A percentile compares a stretch with the other conserved stretches of the same genome.
Conservation (phyloP, 176 grass and related monocot species). For the Leersia perrieri region DNA sequence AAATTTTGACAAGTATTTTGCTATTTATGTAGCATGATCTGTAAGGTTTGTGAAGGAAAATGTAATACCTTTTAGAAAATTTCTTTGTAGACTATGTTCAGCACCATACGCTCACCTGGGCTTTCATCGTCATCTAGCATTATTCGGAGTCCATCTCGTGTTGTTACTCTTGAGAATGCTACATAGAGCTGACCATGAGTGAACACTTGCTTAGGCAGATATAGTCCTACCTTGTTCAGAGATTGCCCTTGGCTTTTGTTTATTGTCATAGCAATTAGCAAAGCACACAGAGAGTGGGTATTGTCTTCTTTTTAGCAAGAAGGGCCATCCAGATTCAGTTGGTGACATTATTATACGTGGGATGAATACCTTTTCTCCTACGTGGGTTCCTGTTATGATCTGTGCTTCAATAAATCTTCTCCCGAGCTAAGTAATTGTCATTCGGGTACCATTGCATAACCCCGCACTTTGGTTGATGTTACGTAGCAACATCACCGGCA, state of each 20-base stretch:
- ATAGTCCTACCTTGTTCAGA: neutral
- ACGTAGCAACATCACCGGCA: neutral
- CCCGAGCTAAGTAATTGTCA: neutral
- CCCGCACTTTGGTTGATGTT: neutral
- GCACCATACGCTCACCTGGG: neutral
- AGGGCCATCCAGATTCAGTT: neutral
- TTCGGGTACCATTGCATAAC: neutral
- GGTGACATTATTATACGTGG: neutral
- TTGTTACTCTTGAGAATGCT: neutral
- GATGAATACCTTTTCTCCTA: neutral
- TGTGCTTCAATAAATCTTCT: neutral
- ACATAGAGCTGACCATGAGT: neutral
- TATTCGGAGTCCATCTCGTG: neutral
- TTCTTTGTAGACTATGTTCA: neutral
- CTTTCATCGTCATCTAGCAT: no score
- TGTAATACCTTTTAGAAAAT: neutral
- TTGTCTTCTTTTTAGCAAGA: neutral
- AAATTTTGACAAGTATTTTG: no score
- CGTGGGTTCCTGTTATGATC: neutral
- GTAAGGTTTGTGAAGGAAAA: no score
- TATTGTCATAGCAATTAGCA: neutral
- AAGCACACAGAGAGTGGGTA: neutral
- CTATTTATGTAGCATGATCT: no score
- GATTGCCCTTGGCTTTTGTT: constrained; percentile 4
- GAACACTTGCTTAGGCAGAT: neutral